phyloP scores from a whole-genome alignment of 2,329 filamentous ascomycete genomes.

The Venturia carpophila region DNA sequence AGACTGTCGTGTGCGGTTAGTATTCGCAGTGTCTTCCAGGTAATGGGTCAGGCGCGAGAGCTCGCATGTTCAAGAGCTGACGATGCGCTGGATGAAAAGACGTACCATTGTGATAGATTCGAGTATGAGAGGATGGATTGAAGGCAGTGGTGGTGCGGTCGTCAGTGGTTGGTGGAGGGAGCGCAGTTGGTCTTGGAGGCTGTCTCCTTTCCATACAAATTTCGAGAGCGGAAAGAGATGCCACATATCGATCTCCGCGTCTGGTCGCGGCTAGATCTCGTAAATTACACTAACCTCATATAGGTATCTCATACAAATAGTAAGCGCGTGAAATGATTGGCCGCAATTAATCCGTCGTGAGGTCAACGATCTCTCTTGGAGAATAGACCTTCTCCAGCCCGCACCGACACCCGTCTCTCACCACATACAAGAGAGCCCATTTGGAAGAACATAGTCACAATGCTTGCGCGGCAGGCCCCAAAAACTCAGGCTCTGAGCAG shows the following conservation, averaged over 20 bases:
- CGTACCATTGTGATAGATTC: neutral
- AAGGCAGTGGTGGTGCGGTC: neutral
- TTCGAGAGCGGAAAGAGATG: neutral
- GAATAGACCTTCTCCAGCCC: neutral
- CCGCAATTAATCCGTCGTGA: neutral
- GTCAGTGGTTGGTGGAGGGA: neutral
- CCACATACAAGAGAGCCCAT: slow-evolving; percentile 18
- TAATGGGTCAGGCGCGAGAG: neutral
- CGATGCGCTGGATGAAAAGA: neutral
- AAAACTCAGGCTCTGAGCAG: slow-evolving; percentile 31
- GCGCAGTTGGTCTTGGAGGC: neutral
- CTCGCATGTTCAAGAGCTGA: neutral
- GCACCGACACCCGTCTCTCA: neutral
- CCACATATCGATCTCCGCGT: neutral
- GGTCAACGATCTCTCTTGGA: neutral
- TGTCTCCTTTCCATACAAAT: neutral
- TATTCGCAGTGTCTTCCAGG: neutral
- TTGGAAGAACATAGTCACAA: slow-evolving; percentile 24
- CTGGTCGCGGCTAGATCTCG: neutral
- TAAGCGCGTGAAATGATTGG: neutral
- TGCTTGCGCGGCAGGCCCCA: slow-evolving; percentile 36
- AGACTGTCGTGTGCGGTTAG: slow-evolving; percentile 1
- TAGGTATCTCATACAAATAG: neutral
- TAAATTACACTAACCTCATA: neutral
- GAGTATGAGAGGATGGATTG: neutral